A percentile compares a stretch with the other conserved stretches of the same genome.
Conservation (phyloP, 2,329 filamentous ascomycete genomes). For the Exserohilum turcica region DNA sequence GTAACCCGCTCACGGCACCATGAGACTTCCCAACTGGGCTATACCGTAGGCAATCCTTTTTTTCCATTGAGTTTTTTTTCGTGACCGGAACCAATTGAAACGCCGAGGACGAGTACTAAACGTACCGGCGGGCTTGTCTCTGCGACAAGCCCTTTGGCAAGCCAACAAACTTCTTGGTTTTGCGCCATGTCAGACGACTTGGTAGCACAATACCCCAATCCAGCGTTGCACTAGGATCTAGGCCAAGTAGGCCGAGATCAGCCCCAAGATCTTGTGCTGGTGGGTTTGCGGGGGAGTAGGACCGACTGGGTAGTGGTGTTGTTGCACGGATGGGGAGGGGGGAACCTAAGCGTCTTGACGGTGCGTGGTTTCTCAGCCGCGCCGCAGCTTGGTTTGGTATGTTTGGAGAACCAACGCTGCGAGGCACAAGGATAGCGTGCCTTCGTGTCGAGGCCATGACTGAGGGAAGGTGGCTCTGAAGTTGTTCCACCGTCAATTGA, state of each 20-base stretch:
- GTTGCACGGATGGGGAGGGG: conserved; percentile 10
- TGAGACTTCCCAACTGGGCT: conserved; percentile 3
- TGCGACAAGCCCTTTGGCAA: conserved; percentile 28
- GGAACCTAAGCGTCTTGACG: conserved; percentile 12
- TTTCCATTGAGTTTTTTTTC: conserved; percentile 15
- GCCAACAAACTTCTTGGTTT: conserved; percentile 29
- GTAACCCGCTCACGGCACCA: conserved; percentile 14
- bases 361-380: conserved; percentile 13
- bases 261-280: conserved; percentile 23
- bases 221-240: conserved; percentile 19
- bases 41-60: not conserved
- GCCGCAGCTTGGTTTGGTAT: not conserved
- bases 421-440: conserved; percentile 12
- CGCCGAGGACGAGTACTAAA: conserved; percentile 13
- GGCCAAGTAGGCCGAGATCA: conserved; percentile 29
- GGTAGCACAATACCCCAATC: conserved; percentile 9
- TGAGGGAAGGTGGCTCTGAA: conserved; percentile 3
- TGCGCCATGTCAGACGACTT: conserved; percentile 15
- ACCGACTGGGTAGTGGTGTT: conserved; percentile 2
- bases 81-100: conserved; percentile 16
- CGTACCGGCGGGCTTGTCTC: conserved; percentile 25
- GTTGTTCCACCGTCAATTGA: conserved; percentile 1
- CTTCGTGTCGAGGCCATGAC: conserved; percentile 25
- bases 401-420: conserved; percentile 6
- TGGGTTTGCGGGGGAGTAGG: conserved; percentile 15